phyloP scores from a whole-genome alignment of 345 rosid species.

The Cardamine resedifolia region DNA sequence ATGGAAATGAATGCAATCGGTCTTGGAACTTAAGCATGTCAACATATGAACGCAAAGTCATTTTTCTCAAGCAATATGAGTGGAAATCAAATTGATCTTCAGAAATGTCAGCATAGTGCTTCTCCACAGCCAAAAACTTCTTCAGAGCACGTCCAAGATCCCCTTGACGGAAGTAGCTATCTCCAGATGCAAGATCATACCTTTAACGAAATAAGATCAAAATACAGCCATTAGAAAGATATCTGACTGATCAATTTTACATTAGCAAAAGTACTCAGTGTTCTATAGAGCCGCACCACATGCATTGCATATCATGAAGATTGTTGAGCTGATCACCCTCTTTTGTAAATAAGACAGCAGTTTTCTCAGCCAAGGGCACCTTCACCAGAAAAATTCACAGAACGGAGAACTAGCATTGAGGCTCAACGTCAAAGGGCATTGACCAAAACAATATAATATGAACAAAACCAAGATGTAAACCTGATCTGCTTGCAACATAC shows the following conservation, averaged over 20 bases:
- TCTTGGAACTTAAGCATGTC: constrained; percentile 99
- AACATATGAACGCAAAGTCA: constrained; percentile 95
- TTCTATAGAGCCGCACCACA: constrained; percentile 68
- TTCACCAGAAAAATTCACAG: constrained; percentile 30
- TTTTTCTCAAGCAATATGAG: constrained; percentile 96
- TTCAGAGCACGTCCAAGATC: constrained; percentile 95
- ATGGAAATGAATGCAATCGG: constrained; percentile 84
- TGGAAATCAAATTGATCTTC: constrained; percentile 99
- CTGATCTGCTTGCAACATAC: constrained; percentile 99
- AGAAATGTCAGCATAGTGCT: constrained; percentile 96
- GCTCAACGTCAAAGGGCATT: not conserved
- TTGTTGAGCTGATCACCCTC: constrained; percentile 98
- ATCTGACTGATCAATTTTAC: constrained; percentile 21
- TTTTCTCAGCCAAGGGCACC: constrained; percentile 95
- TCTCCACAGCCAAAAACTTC: constrained; percentile 95
- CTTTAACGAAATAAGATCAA: constrained; percentile 39
- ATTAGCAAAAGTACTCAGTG: not conserved
- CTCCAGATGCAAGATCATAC: constrained; percentile 99
- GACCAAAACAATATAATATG: constrained; percentile 1
- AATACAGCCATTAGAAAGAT: constrained; percentile 21
- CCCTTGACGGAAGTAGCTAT: constrained; percentile 91
- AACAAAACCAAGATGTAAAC: constrained; percentile 41
- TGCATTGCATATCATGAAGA: constrained; percentile 99
- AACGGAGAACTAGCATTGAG: constrained; percentile 10
- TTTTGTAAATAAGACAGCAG: constrained; percentile 88